These are phyloP conservation scores for Emmonsiellopsis sp. DNA, from an alignment of 2,329 filamentous ascomycete species.

Conservation along the genomic window DNA sequence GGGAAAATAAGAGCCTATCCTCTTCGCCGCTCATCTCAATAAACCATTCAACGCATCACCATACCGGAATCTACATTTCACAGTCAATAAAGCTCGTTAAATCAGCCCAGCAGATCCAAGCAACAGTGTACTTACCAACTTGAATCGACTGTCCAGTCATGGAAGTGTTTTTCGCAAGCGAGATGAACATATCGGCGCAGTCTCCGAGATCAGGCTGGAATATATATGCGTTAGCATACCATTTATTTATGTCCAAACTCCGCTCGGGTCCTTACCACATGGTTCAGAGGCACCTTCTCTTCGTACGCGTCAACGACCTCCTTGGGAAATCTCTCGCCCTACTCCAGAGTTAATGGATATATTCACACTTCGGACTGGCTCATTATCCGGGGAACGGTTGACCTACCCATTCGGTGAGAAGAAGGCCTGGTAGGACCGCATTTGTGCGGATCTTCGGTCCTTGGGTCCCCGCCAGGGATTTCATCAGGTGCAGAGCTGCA, in stretches of 20 bases:
- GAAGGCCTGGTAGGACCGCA: slow-evolving; percentile 54
- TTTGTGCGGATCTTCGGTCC: slow-evolving; percentile 56
- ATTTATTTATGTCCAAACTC: not conserved
- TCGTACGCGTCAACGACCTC: slow-evolving; percentile 49
- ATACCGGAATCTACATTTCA: not conserved
- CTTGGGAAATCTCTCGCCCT: slow-evolving; percentile 49
- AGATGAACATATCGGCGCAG: slow-evolving; percentile 31
- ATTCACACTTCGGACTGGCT: not conserved
- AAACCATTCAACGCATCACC: not conserved
- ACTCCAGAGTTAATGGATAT: not conserved
- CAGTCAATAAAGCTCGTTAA: not conserved
- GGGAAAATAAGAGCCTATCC: too few relatives aligned
- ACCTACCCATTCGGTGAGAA: slow-evolving; percentile 59
- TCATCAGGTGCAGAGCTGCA: slow-evolving; percentile 54
- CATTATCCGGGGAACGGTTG: not conserved
- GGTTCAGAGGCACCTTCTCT: slow-evolving; percentile 52
- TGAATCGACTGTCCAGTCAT: slow-evolving; percentile 39
- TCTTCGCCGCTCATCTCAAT: too few relatives aligned
- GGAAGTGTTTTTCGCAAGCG: slow-evolving; percentile 35
- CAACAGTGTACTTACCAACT: slow-evolving; percentile 27
- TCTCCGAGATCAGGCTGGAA: slow-evolving; percentile 34
- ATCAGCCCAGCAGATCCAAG: not conserved
- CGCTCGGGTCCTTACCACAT: slow-evolving; percentile 39
- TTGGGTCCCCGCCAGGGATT: slow-evolving; percentile 53
- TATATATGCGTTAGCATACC: not conserved